phyloP scores from a whole-genome alignment of 805 yeast genomes.

The Yarrowia phangngaensis region DNA sequence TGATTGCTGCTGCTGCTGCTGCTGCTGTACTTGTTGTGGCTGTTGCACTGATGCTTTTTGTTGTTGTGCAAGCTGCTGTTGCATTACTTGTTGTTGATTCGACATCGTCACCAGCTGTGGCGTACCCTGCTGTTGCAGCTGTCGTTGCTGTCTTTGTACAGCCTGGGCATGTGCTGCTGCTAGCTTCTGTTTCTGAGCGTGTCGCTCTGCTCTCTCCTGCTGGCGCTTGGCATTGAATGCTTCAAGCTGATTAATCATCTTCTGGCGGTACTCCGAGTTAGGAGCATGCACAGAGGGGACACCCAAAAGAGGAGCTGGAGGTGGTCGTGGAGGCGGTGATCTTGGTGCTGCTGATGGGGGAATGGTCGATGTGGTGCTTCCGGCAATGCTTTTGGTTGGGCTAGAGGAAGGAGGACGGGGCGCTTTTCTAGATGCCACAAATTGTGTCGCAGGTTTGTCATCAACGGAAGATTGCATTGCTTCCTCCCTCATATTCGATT shows the following conservation, averaged over 20 bases:
- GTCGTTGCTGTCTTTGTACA: slow-evolving; percentile 29
- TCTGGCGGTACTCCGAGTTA: slow-evolving; percentile 26
- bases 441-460: slow-evolving; percentile 23
- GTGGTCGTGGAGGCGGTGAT: slow-evolving; percentile 42
- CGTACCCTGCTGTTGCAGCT: slow-evolving; percentile 45
- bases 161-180: slow-evolving; percentile 29
- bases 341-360: slow-evolving; percentile 28
- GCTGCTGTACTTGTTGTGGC: slow-evolving; percentile 32
- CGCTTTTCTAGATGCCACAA: slow-evolving; percentile 37
- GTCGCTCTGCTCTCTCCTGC: slow-evolving; percentile 24
- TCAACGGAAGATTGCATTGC: slow-evolving; percentile 10
- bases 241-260: slow-evolving; percentile 24
- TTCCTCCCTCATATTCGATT: slow-evolving; percentile 8
- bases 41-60: slow-evolving; percentile 21
- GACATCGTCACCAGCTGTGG: slow-evolving; percentile 34
- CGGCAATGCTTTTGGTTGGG: slow-evolving; percentile 7
- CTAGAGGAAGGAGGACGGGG: slow-evolving; percentile 35
- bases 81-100: slow-evolving; percentile 39
- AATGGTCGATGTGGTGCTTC: not conserved
- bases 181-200: slow-evolving; percentile 27
- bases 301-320: slow-evolving; percentile 46
- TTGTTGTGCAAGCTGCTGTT: slow-evolving; percentile 44
- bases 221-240: slow-evolving; percentile 22
- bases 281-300: slow-evolving; percentile 36
- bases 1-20: slow-evolving; percentile 32